Evolutionary conservation across 768 basidiomycete species (phyloP).

Genomic region (Russula emetica): DNA sequence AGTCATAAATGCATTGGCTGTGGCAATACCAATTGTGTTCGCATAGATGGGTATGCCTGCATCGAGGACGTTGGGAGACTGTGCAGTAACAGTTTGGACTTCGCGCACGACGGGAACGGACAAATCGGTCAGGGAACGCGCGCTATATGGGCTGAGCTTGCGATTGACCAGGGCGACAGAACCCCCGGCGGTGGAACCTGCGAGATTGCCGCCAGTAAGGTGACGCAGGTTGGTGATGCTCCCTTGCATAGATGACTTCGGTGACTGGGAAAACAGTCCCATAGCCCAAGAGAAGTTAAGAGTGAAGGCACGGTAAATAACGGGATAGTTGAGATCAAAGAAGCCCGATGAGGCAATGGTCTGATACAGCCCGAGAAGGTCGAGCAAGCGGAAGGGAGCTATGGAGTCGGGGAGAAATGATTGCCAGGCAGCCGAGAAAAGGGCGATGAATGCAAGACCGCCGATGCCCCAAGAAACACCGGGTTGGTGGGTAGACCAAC

Average conservation of each 20-base stretch:
- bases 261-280: conserved; percentile 59
- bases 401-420: conserved; percentile 54
- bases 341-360: conserved; percentile 74
- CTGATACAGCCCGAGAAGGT: conserved; percentile 80
- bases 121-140: conserved; percentile 28
- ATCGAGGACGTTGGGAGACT: conserved; percentile 62
- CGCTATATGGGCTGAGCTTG: conserved; percentile 73
- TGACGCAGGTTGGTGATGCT: conserved; percentile 82
- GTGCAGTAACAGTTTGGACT: conserved; percentile 62
- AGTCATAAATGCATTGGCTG: conserved; percentile 87
- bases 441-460: conserved; percentile 56
- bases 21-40: conserved; percentile 71
- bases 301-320: conserved; percentile 73
- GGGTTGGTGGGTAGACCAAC: conserved; percentile 71
- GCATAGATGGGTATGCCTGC: conserved; percentile 82
- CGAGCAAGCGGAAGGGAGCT: conserved; percentile 72
- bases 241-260: conserved; percentile 57
- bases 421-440: conserved; percentile 50
- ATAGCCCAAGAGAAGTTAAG: conserved; percentile 89
- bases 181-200: conserved; percentile 53
- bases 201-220: conserved; percentile 72
- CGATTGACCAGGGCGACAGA: conserved; percentile 78
- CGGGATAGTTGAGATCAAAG: conserved; percentile 83
- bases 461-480: conserved; percentile 78
- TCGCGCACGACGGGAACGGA: conserved; percentile 32